Evolutionary conservation across 2,329 filamentous ascomycete species (phyloP), one percentile per base, ranked within the genome.

Genomic region (Exophiala sideris): DNA sequence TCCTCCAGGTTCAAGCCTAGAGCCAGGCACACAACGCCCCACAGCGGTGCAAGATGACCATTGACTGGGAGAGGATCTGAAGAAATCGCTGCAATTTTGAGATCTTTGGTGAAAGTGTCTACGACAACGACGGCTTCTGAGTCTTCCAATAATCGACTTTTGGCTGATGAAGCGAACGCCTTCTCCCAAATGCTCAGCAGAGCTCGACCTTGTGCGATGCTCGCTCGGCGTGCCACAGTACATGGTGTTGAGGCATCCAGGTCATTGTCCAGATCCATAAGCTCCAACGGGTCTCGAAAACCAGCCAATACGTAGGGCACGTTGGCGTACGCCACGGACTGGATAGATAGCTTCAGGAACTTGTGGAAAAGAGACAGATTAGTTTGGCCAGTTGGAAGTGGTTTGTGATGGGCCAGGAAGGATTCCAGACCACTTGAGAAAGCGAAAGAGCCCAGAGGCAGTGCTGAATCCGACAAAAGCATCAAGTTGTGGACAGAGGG

Each of bases 391-490:
- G 62, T 62, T 16, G 70, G 67, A n/a, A 70, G 62, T 16, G 67
- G 63, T 53, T 76, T 76, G 58, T 75, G 70, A 65, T 86, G 83
- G 2, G 80, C 81, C 48, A 86, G 77, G 64, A 81, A 85, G 16
- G 82, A 85, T 67, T 86, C 83, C 14, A 86, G 71, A 3, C 83
- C 83, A 64, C 76, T 82, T 66, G 79, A 83, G 71, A 85, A 86
- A 59, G 83, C 83, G 66, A 86, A 86, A 1, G 83, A 84, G 42
- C 83, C 83, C 1, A 86, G 71, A 1, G 83, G 83, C 1, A 86
- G 76, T 14, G 82, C 82, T 16, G 82, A 85, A 69, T 86, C 83
- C 48, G 83, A 79, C 24, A 86, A 77, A 12, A 85, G 74, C 41
- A 85, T 76, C 9, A 86, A 75, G 21, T 62, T 62, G 55, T 62